Evolutionary conservation across 345 rosid genomes (phyloP), one percentile per base, ranked within the genome.

Genomic region (Pseudoturritis turrita): DNA sequence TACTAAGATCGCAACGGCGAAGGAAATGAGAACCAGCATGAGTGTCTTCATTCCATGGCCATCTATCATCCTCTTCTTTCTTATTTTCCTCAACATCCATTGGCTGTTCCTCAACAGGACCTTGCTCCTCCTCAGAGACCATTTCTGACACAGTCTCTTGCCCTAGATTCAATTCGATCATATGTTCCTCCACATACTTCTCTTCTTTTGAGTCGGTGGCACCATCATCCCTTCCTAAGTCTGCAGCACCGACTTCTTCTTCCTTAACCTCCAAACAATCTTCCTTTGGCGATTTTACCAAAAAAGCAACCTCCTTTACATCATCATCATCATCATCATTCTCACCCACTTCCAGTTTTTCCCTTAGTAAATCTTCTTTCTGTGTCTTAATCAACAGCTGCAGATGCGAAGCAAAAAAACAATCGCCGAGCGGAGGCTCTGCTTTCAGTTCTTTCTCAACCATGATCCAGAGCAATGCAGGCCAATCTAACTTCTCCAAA

Each of bases 401-500:
- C 78, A 95, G 68, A 76, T 95, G 96, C 1, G 97, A 89, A 0
- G 96, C 97, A 51, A 91, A 95, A 62, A 89, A 89, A 65, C 97
- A 95, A 68, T 88, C 75, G 35, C 74, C 82, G 21, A 91, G 68
- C 0, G 62, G 49, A 3, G 91, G 79, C 7, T 61, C 75, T 0
- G 76, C 77, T 62, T 73, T 66, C 66, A 93, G 54, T 78, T 95
- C 97, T 77, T 87, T 87, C 84, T 95, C 96, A 36, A 91, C 84
- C 96, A 95, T 95, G 60, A 65, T 80, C 99, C 99, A 95, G 25
- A 95, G 45, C 85, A 89, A 59, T 8, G 80, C 77, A 10, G 90
- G 77, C 93, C 92, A 95, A 73, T 88, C 97, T 18, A 91, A 54
- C 76, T 83, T 89, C 37, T 95, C 96, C 61, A 91, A 77, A 17